phyloP scores from a whole-genome alignment of 495 filamentous ascomycete genomes.

The Penicillium ucsense region DNA sequence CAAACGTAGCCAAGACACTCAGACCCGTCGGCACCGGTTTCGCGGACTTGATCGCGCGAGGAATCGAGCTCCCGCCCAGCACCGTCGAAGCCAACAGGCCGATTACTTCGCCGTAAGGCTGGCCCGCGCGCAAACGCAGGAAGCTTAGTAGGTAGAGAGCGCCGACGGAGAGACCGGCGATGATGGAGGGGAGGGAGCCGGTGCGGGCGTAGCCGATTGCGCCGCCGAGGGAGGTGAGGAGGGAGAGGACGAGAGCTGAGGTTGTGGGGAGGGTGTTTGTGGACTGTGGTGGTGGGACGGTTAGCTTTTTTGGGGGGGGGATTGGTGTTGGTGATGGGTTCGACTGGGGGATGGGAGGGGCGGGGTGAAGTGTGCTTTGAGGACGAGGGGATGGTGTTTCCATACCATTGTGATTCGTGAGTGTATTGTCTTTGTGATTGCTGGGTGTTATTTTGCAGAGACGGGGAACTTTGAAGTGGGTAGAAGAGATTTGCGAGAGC shows the following conservation, averaged over 20 bases:
- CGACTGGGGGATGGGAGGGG: too few relatives aligned
- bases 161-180: slow-evolving; percentile 75
- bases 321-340: not conserved
- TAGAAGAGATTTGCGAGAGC: not conserved
- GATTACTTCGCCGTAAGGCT: slow-evolving; percentile 65
- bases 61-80: slow-evolving; percentile 72
- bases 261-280: slow-evolving; percentile 14
- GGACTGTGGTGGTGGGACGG: slow-evolving; percentile 1
- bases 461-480: not conserved
- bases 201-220: slow-evolving; percentile 75
- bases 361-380: not conserved
- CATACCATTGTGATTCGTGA: not conserved
- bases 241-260: slow-evolving; percentile 64
- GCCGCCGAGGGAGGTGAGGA: slow-evolving; percentile 78
- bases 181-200: slow-evolving; percentile 74
- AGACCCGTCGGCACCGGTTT: slow-evolving; percentile 72
- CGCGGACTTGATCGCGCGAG: slow-evolving; percentile 66
- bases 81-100: slow-evolving; percentile 71
- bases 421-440: not conserved
- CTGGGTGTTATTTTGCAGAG: not conserved
- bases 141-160: slow-evolving; percentile 42
- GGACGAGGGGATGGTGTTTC: too few relatives aligned
- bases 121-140: slow-evolving; percentile 29
- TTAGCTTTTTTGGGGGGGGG: not conserved
- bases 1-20: slow-evolving; percentile 54